Base-by-base conservation (phyloP, 495 filamentous ascomycete genomes). In the Penicillium canescens region DNA sequence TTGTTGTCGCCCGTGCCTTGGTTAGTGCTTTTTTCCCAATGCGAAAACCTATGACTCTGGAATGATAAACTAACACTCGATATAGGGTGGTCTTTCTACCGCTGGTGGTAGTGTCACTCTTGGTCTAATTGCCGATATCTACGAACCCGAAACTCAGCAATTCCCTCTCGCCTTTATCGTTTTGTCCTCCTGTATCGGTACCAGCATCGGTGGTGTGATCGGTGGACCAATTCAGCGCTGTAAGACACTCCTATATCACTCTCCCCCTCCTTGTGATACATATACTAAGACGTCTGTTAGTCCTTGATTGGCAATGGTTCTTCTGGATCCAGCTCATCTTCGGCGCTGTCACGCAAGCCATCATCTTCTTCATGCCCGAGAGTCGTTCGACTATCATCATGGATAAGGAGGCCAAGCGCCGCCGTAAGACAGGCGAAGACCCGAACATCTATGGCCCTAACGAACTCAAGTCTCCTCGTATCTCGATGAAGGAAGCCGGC, bases 311-410 rank as follows among this genome's bases (percentile, higher is more conserved):
- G 89, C 73, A 77, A 43, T 93, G 90, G 90, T 82, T 76, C 52
- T 87, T 90, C 69, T 91, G 87, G 87, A 85, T 91, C 57, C 86
- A 90, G 62, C 78, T 92, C 52, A 87, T 90, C 56, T 82, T 91
- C 51, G 88, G 89, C 21, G 84, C 70, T 6, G 70, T 77, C 42
- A 80, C 85, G 16, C 84, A 90, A 57, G 24, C 82, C 6, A 71
- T 88, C 54, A 76, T 86, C 46, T 71, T 90, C 51, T 80, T 84
- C 18, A 85, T 88, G 52, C 86, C 86, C 0, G 87, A 90, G 60
- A 88, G 82, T 10, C 77, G 87, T 13, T 78, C 81, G 0, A 88
- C 83, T 7, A 82, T 88, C 51, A 69, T 88, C 64, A 76, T 90
- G 56, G 85, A 89, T 63, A 60, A 68, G 7, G 82, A 84, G 42